These are phyloP conservation scores for Strobilomyces confusus DNA, from an alignment of 768 basidiomycete genomes.

Conservation along the genomic window DNA sequence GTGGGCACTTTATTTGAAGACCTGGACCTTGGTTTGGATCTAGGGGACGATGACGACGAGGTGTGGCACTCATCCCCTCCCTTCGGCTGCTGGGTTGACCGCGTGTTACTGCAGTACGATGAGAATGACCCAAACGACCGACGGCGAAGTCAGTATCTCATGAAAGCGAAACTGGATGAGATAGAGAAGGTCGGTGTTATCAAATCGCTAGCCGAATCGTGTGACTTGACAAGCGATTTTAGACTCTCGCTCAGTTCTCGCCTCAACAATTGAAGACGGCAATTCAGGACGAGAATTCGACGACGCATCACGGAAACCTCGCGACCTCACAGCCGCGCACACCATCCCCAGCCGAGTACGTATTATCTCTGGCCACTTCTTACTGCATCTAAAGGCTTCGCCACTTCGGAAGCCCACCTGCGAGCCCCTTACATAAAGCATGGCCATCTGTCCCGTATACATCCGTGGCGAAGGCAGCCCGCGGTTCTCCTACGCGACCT, in stretches of 20 bases:
- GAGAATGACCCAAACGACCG: constrained; percentile 70
- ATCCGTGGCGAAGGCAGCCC: constrained; percentile 24
- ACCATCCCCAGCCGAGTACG: constrained; percentile 18
- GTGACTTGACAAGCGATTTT: constrained; percentile 12
- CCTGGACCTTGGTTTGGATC: constrained; percentile 41
- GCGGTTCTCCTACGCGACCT: constrained; percentile 18
- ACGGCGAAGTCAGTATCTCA: constrained; percentile 67
- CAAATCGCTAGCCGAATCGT: not conserved
- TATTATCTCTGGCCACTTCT: constrained; percentile 7
- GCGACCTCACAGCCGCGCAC: constrained; percentile 13
- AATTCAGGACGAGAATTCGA: constrained; percentile 19
- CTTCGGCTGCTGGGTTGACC: constrained; percentile 13
- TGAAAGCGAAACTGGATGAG: constrained; percentile 74
- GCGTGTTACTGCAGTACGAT: constrained; percentile 46
- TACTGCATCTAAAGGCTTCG: constrained; percentile 12
- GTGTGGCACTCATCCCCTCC: constrained; percentile 26
- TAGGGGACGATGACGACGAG: constrained; percentile 41
- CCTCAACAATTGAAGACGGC: constrained; percentile 40
- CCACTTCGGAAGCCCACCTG: constrained; percentile 4
- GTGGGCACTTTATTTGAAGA: constrained; percentile 45
- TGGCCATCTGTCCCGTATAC: constrained; percentile 49
- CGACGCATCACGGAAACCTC: constrained; percentile 16
- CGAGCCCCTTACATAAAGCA: constrained; percentile 15
- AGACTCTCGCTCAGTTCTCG: constrained; percentile 67
- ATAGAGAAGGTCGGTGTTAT: constrained; percentile 58